A percentile compares a stretch with the other conserved stretches of the same genome.
These are phyloP conservation scores for Scleromitrula shiraiana DNA, from an alignment of 2,329 filamentous ascomycete species.

Conservation along the genomic window DNA sequence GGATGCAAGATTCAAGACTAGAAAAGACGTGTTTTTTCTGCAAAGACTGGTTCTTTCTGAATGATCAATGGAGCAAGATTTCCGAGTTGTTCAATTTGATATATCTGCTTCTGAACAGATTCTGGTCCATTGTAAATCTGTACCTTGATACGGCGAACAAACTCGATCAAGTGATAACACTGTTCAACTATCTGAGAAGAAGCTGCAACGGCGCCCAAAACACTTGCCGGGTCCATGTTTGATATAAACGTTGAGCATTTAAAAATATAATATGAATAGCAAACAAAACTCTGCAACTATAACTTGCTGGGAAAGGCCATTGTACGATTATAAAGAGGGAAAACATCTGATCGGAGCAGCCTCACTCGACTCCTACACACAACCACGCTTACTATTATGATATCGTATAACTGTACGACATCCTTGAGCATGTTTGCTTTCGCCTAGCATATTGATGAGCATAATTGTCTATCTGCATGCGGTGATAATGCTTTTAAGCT, in stretches of 20 bases:
- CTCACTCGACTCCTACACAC: no score
- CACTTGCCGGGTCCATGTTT: conserved; percentile 5
- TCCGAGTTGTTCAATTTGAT: conserved; percentile 7
- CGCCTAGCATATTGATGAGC: no score
- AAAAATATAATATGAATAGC: background rate
- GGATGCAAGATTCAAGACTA: background rate
- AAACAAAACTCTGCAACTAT: background rate
- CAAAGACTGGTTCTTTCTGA: conserved; percentile 1
- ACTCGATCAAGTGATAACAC: background rate
- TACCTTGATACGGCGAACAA: background rate
- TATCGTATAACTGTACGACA: no score
- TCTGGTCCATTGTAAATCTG: conserved; percentile 1
- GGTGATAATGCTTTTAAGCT: no score
- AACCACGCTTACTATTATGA: no score
- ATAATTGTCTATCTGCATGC: no score
- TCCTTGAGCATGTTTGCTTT: no score
- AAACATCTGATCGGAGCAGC: no score
- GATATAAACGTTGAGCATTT: background rate
- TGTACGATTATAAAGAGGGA: no score
- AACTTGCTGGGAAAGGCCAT: background rate
- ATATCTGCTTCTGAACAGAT: background rate
- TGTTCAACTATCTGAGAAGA: conserved; percentile 6
- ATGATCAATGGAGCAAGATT: background rate
- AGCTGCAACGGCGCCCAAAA: conserved; percentile 8
- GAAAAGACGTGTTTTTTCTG: background rate